Evolutionary conservation across 2,329 filamentous ascomycete species (phyloP), one percentile per base, ranked within the genome.

Genomic region (Pyricularia grisea): DNA sequence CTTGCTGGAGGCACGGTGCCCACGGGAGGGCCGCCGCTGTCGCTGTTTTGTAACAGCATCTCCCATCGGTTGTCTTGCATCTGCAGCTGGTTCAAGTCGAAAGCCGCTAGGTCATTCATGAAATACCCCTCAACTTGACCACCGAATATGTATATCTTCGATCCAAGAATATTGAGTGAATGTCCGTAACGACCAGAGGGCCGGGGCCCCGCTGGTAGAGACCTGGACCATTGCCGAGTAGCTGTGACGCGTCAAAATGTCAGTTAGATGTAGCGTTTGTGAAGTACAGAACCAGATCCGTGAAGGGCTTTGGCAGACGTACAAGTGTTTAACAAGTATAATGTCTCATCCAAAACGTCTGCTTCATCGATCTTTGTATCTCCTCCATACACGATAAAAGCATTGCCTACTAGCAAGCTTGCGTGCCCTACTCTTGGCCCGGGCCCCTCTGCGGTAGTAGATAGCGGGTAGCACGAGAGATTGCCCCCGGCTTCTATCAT

Each of bases 281-380:
- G 12, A 42, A 11, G 42, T 11, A 61, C 11, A 9, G 23, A 61
- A 71, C 67, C 33, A 36, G 11, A 20, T 6, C 2, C 0, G 28
- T 7, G 2, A 42, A 3, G 9, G 36, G 33, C 3, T n/a, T 1
- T n/a, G 33, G 50, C 30, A 63, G 30, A 70, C 94, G 81, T 85
- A 98, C 95, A 97, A 67, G 95, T 99, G 81, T 99, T 99, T 67
- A 99, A 84, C 67, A 99, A 86, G 79, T 99, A 99, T 14, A 99
- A 83, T 0, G 95, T 98, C 80, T 99, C 94, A 75, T 99, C 95
- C 70, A 99, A 82, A 66, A 92, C 85, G 79, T 99, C 95, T 36
- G 88, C 88, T 76, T 98, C 95, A 69, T 97, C 93, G 77, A 97
- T 91, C 80, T 99, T 99, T 67, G 95, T 99, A 78, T 99, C 96